Percentiles rank a stretch among this genome's conserved stretches.
phyloP scores from a whole-genome alignment of 169 alveolate species.

The Cryptosporidium sp. region DNA sequence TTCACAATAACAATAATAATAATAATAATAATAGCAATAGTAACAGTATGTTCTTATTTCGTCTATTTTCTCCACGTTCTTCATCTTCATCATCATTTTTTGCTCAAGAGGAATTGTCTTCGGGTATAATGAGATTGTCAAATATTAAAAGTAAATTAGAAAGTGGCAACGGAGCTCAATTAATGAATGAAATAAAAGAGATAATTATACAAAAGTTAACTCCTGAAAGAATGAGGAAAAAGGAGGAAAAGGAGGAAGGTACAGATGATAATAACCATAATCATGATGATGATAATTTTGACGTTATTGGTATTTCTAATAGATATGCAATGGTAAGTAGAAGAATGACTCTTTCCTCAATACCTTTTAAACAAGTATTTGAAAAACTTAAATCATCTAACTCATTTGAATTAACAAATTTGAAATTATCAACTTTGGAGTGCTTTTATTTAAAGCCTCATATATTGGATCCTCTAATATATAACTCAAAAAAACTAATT shows the following conservation, averaged over 20 bases:
- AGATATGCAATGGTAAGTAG: slow-evolving; percentile 46
- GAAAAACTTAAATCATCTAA: slow-evolving; percentile 3
- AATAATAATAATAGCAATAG: not conserved
- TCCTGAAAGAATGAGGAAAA: slow-evolving; percentile 1
- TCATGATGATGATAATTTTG: not conserved
- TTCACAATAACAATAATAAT: not conserved
- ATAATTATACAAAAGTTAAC: not conserved
- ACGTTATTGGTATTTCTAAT: not conserved
- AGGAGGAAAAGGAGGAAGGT: not conserved
- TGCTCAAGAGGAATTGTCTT: not conserved
- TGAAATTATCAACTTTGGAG: slow-evolving; percentile 76
- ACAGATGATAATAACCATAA: not conserved
- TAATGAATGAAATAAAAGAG: not conserved
- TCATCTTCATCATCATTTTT: not conserved
- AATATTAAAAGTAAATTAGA: not conserved
- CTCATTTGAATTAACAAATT: not conserved
- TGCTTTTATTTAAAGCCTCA: slow-evolving; percentile 75
- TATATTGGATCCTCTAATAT: slow-evolving; percentile 78
- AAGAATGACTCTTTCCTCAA: slow-evolving; percentile 9
- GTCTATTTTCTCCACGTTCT: not conserved
- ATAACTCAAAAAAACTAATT: slow-evolving; percentile 78
- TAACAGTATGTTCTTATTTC: not conserved
- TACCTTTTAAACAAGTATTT: not conserved
- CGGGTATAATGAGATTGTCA: not conserved
- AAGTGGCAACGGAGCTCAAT: not conserved